phyloP scores from a whole-genome alignment of 768 basidiomycete species.

The Cubamyces lactineus region DNA sequence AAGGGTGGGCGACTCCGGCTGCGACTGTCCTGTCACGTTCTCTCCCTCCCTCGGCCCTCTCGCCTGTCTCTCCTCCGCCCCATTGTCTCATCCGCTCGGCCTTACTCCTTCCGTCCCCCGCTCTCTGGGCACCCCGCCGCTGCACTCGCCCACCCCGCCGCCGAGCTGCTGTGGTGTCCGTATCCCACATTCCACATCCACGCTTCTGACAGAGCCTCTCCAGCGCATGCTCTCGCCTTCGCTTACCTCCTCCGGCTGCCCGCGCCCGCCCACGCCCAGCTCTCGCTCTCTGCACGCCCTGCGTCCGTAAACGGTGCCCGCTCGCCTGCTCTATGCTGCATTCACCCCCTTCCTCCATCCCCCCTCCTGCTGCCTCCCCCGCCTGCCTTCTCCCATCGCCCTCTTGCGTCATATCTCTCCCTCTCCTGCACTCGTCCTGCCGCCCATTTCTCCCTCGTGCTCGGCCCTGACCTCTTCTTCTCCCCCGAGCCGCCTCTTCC shows the following conservation, averaged over 20 bases:
- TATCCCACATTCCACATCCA: not conserved
- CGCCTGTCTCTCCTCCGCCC: not conserved
- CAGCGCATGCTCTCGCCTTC: slow-evolving; percentile 12
- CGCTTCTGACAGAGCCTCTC: not conserved
- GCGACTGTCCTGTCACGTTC: slow-evolving; percentile 11
- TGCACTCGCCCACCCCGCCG: slow-evolving; percentile 9
- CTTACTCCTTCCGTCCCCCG: not conserved
- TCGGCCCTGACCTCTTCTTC: slow-evolving; percentile 25
- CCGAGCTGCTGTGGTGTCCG: slow-evolving; percentile 9
- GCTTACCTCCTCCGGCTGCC: slow-evolving; percentile 15
- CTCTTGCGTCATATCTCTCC: slow-evolving; percentile 22
- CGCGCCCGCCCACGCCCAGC: slow-evolving; percentile 4
- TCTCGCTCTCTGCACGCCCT: not conserved
- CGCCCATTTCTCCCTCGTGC: slow-evolving; percentile 28
- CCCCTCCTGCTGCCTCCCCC: slow-evolving; percentile 19
- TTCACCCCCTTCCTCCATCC: slow-evolving; percentile 19
- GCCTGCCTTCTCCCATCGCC: slow-evolving; percentile 14
- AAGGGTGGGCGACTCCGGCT: slow-evolving; percentile 32
- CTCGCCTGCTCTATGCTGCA: slow-evolving; percentile 28
- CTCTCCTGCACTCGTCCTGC: slow-evolving; percentile 4
- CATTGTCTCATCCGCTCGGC: not conserved
- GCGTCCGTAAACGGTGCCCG: not conserved
- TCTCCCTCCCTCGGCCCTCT: slow-evolving; percentile 4
- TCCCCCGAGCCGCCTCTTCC: slow-evolving; percentile 13
- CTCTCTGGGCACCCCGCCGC: not conserved